Base-by-base conservation (phyloP, 106 monocot species). In the Xerophyta viscosa region DNA sequence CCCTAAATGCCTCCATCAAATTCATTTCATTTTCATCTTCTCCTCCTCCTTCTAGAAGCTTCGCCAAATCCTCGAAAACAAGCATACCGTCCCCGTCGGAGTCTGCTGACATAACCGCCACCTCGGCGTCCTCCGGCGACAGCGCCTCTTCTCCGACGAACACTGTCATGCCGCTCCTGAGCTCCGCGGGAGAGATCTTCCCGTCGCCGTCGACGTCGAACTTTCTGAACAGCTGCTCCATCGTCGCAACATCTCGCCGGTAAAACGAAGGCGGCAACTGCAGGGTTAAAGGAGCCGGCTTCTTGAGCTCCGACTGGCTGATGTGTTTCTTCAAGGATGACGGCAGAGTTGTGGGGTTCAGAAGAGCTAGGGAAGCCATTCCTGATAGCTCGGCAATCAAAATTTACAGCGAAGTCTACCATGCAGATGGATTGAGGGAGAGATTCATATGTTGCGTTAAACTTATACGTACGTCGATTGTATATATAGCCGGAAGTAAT, bases 71-170 rank as follows among this genome's bases (percentile, higher is more conserved):
- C 3, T 71, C 71, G 15, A 63, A 59, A 26, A 57, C 47, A n/a
- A 78, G 45, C 36, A 67, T n/a, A 27, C 71, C 77, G 31, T 77
- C 77, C 2, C 71, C 71, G 54, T 77, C 69, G 1, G 70, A 50
- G 49, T 77, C 71, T 23, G 29, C 12, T 2, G 54, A 57, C 49
- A 36, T 66, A 29, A 77, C 51, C 44, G 67, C 56, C 15, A 37
- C 66, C 57, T 42, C 62, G 1, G 67, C 77, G 3, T 71, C 77
- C 54, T 77, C 77, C 13, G 20, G 26, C 0, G 77, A 67, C 19
- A 71, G 25, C 50, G 70, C 71, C 50, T 66, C 66, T 1, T 66
- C 71, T 4, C 57, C 52, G 5, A 58, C 47, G n/a, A 18, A 3
- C 13, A 47, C 79, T 2, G 15, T 21, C 66, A 77, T 29, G 63